Conservation (phyloP, 495 filamentous ascomycete species). For the Tuber aestivum region DNA sequence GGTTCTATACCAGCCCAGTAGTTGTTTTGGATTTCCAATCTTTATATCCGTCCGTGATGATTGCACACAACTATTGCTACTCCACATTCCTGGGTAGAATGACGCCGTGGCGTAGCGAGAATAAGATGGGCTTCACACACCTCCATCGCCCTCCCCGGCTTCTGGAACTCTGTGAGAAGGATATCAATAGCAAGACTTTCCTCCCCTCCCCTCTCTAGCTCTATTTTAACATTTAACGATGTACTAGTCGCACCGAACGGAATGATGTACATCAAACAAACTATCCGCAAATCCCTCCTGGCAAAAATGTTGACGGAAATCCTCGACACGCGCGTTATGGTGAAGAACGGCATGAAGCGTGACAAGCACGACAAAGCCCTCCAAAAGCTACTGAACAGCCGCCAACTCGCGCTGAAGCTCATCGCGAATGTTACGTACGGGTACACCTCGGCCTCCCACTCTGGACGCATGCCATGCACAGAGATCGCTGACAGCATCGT, state of each 20-base stretch:
- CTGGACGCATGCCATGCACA: slow-evolving; percentile 92
- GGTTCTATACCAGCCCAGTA: slow-evolving; percentile 84
- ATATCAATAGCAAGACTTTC: slow-evolving; percentile 58
- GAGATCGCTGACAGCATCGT: slow-evolving; percentile 99
- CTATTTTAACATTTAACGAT: slow-evolving; percentile 5
- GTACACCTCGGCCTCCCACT: slow-evolving; percentile 92
- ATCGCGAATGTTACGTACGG: slow-evolving; percentile 98
- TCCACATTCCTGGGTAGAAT: slow-evolving; percentile 90
- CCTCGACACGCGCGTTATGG: slow-evolving; percentile 94
- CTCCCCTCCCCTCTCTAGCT: neutral
- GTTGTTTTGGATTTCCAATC: slow-evolving; percentile 94
- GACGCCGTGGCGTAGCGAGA: slow-evolving; percentile 74
- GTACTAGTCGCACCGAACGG: slow-evolving; percentile 81
- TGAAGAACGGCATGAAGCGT: slow-evolving; percentile 92
- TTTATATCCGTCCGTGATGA: slow-evolving; percentile 95
- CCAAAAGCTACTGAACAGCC: slow-evolving; percentile 83
- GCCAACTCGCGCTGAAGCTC: slow-evolving; percentile 91
- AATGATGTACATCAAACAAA: slow-evolving; percentile 84
- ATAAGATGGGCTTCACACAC: slow-evolving; percentile 91
- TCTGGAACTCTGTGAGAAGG: slow-evolving; percentile 69
- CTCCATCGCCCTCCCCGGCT: slow-evolving; percentile 69
- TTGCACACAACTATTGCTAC: slow-evolving; percentile 99
- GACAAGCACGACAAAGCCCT: slow-evolving; percentile 85
- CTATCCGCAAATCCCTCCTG: slow-evolving; percentile 79
- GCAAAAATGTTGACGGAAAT: slow-evolving; percentile 97